These are phyloP conservation scores for Daldinia childiae DNA, from an alignment of 495 filamentous ascomycete genomes.

Conservation along the genomic window DNA sequence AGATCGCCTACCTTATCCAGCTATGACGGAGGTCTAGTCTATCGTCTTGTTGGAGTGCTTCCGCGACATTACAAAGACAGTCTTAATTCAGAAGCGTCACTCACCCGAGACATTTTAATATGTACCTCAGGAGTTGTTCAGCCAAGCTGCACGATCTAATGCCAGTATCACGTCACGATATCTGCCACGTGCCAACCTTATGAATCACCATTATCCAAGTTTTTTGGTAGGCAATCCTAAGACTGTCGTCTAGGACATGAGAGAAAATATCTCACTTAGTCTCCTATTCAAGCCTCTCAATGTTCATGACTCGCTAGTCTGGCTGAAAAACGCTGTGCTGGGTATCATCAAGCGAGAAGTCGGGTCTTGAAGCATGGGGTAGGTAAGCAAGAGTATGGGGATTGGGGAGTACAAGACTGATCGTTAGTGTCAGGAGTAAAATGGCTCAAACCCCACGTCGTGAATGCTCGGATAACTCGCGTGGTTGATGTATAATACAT, in stretches of 20 bases:
- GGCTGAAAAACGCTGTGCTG: not conserved
- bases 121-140: not conserved
- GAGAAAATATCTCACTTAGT: not conserved
- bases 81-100: not conserved
- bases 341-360: not conserved
- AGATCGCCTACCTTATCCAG: not conserved
- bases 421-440: not conserved
- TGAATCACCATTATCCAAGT: not conserved
- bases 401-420: not conserved
- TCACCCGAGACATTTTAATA: not conserved
- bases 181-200: not conserved
- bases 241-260: not conserved
- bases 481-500: slow-evolving; percentile 12
- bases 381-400: not conserved
- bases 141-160: not conserved
- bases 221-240: not conserved
- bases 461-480: not conserved
- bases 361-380: slow-evolving; percentile 3
- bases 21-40: not conserved
- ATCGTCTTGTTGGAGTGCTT: not conserved
- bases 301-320: not conserved
- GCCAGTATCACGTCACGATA: not conserved
- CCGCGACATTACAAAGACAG: not conserved
- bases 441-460: not conserved
- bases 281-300: not conserved